phyloP scores from a whole-genome alignment of 179 eudicot genomes.

The Monotropa hypopitys region DNA sequence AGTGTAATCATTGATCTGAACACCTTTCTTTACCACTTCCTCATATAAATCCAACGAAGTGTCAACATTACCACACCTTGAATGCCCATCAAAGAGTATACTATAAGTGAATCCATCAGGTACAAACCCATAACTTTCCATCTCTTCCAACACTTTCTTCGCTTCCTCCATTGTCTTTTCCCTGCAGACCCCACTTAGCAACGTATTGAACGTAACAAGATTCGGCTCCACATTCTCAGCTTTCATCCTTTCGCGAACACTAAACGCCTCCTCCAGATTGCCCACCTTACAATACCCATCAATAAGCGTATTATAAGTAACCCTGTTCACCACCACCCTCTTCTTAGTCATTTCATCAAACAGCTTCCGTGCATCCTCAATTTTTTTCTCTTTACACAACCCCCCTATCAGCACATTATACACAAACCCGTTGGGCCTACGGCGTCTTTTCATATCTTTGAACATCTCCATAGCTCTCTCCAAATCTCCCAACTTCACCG shows the following conservation, averaged over 20 bases:
- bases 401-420: conserved; percentile 26
- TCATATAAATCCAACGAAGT: conserved; percentile 31
- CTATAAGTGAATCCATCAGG: conserved; percentile 66
- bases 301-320: conserved; percentile 19
- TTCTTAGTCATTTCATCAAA: conserved; percentile 21
- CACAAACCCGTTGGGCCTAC: conserved; percentile 31
- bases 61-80: conserved; percentile 33
- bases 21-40: conserved; percentile 29
- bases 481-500: conserved; percentile 54
- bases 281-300: conserved; percentile 26
- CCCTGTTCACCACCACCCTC: conserved; percentile 12
- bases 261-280: conserved; percentile 16
- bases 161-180: conserved; percentile 46
- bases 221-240: conserved; percentile 31
- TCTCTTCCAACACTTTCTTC: conserved; percentile 39
- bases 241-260: conserved; percentile 40
- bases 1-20: conserved; percentile 35
- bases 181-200: conserved; percentile 61
- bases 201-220: conserved; percentile 52
- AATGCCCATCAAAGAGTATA: conserved; percentile 50
- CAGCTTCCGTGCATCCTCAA: conserved; percentile 16
- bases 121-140: conserved; percentile 36
- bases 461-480: conserved; percentile 37
- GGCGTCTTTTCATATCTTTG: conserved; percentile 25
- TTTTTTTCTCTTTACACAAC: conserved; percentile 17